Base-by-base conservation (phyloP, 2,329 filamentous ascomycete genomes). In the Emergomyces orientalis region DNA sequence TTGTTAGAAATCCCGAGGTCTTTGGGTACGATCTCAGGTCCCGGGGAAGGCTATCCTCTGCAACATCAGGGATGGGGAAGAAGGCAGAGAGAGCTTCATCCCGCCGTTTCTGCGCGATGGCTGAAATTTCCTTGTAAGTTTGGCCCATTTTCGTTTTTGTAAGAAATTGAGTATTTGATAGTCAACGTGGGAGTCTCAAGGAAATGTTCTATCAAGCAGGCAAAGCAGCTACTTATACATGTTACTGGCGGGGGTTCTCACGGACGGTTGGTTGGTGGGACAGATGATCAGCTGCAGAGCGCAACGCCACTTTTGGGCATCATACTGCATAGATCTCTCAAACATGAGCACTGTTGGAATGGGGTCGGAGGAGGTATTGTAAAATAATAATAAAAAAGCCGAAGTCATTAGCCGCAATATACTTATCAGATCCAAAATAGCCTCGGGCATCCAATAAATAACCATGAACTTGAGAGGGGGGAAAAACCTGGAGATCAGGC, bases 1-100 rank as follows among this genome's bases (percentile, higher is more conserved):
- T 52, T 22, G 76, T 83, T 65, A 88, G 84, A 78, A 85, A 85
- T 2, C 84, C 84, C 1, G 84, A 88, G 68, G 68, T 65, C 22
- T 57, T 61, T 22, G 64, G 64, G 37, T 60, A 67, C 14, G 64
- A 63, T 60, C 64, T 63, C 63, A 67, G 49, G 41, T 67, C 65
- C n/a, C 47, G 49, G 11, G 65, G 65, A 14, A 67, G 61, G 9
- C 62, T 56, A 5, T 63, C 65, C 2, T 67, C 65, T 25, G 58
- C 64, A 59, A 67, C 49, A 60, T 65, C 64, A 25, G 65, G 64
- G 34, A 67, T 60, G n/a, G 52, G 52, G 43, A 62, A 65, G 47
- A 65, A 67, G 22, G 63, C 64, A 11, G 72, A 70, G 8, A 74
- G 67, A 8, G 71, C 67, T 63, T 68, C 69, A 63, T 72, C 69